Evolutionary conservation across 768 basidiomycete species (phyloP).

Genomic region (Podaxis sp.): DNA sequence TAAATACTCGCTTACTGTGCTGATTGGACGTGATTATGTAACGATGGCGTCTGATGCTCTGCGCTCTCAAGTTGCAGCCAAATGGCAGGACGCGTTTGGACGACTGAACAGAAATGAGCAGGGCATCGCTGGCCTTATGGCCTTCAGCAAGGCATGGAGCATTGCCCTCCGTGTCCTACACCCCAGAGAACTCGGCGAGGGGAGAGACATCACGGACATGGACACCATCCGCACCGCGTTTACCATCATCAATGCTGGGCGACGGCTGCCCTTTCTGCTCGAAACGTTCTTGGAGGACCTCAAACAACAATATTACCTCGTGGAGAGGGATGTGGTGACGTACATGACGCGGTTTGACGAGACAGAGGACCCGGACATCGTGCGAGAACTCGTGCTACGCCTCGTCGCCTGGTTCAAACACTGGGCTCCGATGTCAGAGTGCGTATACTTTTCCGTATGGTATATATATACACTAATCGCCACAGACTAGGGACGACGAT

Average conservation of each 20-base stretch:
- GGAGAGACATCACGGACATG: constrained; percentile 23
- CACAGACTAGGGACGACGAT: constrained; percentile 62
- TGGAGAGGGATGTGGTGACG: constrained; percentile 57
- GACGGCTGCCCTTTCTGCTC: constrained; percentile 61
- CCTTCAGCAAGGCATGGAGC: constrained; percentile 71
- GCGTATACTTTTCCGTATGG: constrained; percentile 24
- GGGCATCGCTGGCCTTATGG: constrained; percentile 64
- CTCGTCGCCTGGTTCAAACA: constrained; percentile 71
- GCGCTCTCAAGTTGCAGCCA: constrained; percentile 62
- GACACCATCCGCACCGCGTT: constrained; percentile 55
- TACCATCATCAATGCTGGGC: constrained; percentile 53
- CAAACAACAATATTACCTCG: constrained; percentile 54
- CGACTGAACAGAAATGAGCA: constrained; percentile 57
- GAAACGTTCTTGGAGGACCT: constrained; percentile 76
- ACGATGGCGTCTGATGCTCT: constrained; percentile 61
- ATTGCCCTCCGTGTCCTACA: constrained; percentile 52
- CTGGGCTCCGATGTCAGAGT: constrained; percentile 75
- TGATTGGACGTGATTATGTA: not conserved
- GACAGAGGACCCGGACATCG: constrained; percentile 44
- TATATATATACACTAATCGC: constrained; percentile 12
- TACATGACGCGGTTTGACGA: constrained; percentile 58
- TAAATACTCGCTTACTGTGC: not conserved
- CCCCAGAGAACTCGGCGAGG: constrained; percentile 29
- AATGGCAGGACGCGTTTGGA: constrained; percentile 73
- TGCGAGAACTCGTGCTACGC: constrained; percentile 56